Evolutionary conservation across 805 yeast genomes (phyloP).

Genomic region (Babjeviella inositovora): DNA sequence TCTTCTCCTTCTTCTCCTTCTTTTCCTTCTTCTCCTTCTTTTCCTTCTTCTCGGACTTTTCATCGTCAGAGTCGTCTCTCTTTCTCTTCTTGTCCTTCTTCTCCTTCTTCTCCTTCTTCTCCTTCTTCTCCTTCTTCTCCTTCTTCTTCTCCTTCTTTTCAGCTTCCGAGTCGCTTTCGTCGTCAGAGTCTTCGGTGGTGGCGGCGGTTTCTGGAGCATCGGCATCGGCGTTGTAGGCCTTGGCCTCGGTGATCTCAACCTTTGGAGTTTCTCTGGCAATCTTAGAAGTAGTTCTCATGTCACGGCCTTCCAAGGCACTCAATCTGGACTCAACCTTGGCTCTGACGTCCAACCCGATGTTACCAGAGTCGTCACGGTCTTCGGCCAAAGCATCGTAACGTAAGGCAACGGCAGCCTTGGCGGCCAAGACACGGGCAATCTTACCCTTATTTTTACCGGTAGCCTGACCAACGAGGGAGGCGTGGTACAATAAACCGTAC

Average conservation of each 20-base stretch:
- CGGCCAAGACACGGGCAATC: conserved; percentile 96
- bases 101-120: conserved; percentile 15
- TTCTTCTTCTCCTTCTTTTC: conserved; percentile 16
- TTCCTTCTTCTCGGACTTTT: conserved; percentile 15
- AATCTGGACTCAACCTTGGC: conserved; percentile 89
- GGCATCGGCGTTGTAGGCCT: conserved; percentile 90
- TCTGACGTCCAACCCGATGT: conserved; percentile 81
- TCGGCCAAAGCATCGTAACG: conserved; percentile 96
- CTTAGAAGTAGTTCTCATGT: conserved; percentile 77
- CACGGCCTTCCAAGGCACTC: conserved; percentile 93
- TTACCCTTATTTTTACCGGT: conserved; percentile 97
- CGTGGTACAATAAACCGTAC: conserved; percentile 93
- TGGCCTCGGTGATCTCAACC: conserved; percentile 71
- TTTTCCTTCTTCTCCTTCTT: conserved; percentile 13
- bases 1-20: conserved; percentile 11
- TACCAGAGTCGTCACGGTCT: conserved; percentile 92
- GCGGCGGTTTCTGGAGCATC: conserved; percentile 43
- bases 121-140: conserved; percentile 14
- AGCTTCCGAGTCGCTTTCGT: conserved; percentile 19
- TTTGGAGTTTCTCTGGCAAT: conserved; percentile 72
- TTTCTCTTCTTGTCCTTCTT: conserved; percentile 11
- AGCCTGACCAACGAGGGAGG: conserved; percentile 95
- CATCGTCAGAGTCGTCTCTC: conserved; percentile 11
- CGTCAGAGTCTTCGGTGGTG: conserved; percentile 12
- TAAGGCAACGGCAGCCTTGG: conserved; percentile 92